phyloP scores from a whole-genome alignment of 2,329 filamentous ascomycete genomes.

The Chrysoporthe deuterocubensis region DNA sequence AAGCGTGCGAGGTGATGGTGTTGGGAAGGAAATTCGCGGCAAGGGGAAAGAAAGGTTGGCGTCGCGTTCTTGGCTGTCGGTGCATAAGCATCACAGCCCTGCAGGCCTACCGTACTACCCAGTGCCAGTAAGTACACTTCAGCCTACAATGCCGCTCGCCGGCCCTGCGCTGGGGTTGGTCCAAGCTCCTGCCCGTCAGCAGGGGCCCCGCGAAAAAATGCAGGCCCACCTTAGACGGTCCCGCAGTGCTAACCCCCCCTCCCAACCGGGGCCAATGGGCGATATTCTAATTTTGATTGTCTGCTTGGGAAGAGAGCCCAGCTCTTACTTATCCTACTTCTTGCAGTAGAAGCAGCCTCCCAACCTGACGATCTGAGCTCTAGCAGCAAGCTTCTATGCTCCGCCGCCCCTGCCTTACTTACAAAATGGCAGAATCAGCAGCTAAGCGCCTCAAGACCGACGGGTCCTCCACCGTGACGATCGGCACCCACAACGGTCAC shows the following conservation, averaged over 20 bases:
- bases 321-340: background rate
- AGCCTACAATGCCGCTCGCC: too few species aligned
- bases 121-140: background rate
- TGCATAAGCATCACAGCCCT: constrained; percentile 1
- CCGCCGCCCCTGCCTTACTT: constrained; percentile 38
- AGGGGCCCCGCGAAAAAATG: background rate
- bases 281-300: constrained; percentile 26
- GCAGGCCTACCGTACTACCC: background rate
- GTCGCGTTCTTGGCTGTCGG: constrained; percentile 8
- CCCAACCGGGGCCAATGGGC: constrained; percentile 24
- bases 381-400: constrained; percentile 43
- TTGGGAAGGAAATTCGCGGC: constrained; percentile 3
- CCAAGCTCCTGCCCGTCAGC: constrained; percentile 5
- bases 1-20: background rate
- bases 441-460: constrained; percentile 85
- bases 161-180: background rate
- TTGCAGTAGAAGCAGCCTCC: background rate
- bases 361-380: background rate
- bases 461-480: constrained; percentile 57
- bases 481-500: constrained; percentile 96
- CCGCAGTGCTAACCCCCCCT: background rate
- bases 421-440: constrained; percentile 68
- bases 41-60: constrained; percentile 12
- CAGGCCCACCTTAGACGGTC: constrained; percentile 4
- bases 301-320: background rate